Evolutionary conservation across 352 stramenopile species (phyloP), one percentile per base, ranked within the genome.

Genomic region (Phytophthora megakarya): DNA sequence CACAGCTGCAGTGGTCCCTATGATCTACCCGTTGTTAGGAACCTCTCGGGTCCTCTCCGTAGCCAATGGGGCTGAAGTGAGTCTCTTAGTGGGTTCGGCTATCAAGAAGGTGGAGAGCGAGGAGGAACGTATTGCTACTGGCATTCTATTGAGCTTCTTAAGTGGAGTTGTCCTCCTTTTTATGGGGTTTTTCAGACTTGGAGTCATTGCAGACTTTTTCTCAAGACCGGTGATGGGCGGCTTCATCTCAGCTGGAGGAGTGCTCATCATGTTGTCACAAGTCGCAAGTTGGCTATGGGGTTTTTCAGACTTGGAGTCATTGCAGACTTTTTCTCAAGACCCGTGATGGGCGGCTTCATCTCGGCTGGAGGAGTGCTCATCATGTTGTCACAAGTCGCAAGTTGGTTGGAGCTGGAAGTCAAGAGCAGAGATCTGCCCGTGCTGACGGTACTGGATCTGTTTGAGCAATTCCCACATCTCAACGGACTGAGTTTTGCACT

Each of bases 11-110:
- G 70, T 86, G 19, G 83, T 86, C 8, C 86, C 86, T 2, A 66
- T 93, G n/a, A 65, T 91, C 23, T 93, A 93, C 55, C 71, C 84
- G 5, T 47, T 90, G 37, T 90, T 93, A 42, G 84, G 84, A 5
- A 88, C 84, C 2, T 93, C 84, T 1, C 58, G 63, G 1, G 80
- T 78, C 1, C 60, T 89, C 0, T 90, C 81, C 0, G 80, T 93
- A 10, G 84, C 84, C 8, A 93, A 91, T 50, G 77, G 73, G 0
- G 68, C 84, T 0, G 84, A 93, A 62, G 81, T 81, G 9, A 86
- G 76, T 60, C 64, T 92, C 2, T 58, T 92, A 3, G 77, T 92
- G 3, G 80, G 80, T 1, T 81, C 84, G 8, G 78, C 86, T 35
- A 76, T 91, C 10, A 81, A 75, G 8, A 72, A 78, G 10, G 65